Evolutionary conservation across 176 grass and related monocot species (phyloP).

Genomic region (Aegilops speltoides): DNA sequence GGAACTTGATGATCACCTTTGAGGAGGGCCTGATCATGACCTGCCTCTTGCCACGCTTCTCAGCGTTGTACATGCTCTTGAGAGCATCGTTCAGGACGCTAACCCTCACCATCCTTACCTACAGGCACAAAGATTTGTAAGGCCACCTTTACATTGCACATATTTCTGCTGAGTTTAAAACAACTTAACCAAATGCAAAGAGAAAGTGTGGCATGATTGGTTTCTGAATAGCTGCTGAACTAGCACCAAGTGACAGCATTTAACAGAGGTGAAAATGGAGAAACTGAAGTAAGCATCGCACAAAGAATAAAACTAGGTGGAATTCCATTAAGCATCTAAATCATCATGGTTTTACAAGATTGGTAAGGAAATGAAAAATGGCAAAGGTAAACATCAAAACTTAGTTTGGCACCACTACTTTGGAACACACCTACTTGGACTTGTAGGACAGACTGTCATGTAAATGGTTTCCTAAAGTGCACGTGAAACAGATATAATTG

Average conservation of each 20-base stretch:
- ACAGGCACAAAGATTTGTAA: not conserved
- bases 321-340: not conserved
- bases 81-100: conserved; percentile 47
- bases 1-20: conserved; percentile 49
- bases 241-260: not conserved
- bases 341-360: too few relatives aligned
- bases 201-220: not conserved
- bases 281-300: not conserved
- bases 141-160: not conserved
- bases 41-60: conserved; percentile 50
- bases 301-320: not conserved
- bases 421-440: not conserved
- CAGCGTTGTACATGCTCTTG: conserved; percentile 50
- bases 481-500: too few relatives aligned
- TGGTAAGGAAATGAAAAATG: not conserved
- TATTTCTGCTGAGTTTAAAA: not conserved
- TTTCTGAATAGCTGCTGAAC: not conserved
- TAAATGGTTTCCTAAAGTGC: too few relatives aligned
- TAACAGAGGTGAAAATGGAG: not conserved
- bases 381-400: not conserved
- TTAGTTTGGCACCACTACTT: too few relatives aligned
- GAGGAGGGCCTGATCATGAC: conserved; percentile 42
- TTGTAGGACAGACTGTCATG: too few relatives aligned
- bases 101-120: conserved; percentile 42
- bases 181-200: not conserved